phyloP scores from a whole-genome alignment of 2,329 filamentous ascomycete species.

The Mycosphaerella sp. region DNA sequence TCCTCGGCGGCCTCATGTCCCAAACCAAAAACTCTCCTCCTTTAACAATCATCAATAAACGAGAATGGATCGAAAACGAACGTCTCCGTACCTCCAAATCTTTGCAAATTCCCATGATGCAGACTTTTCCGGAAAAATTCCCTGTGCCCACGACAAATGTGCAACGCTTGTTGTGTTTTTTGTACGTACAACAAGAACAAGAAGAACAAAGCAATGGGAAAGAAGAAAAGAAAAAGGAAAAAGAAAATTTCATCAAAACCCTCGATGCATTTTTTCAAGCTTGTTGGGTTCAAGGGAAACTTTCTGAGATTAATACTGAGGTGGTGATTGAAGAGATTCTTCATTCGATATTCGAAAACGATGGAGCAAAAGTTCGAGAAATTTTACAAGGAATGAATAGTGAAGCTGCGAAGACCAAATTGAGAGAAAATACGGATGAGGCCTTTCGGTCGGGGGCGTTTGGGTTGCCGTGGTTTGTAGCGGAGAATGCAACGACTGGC shows the following conservation, averaged over 20 bases:
- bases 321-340: constrained; percentile 43
- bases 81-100: constrained; percentile 45
- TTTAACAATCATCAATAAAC: constrained; percentile 55
- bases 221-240: too few relatives aligned
- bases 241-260: too few relatives aligned
- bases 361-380: constrained; percentile 36
- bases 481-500: constrained; percentile 44
- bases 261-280: constrained; percentile 42
- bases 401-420: constrained; percentile 42
- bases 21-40: constrained; percentile 49
- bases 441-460: constrained; percentile 52
- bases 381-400: constrained; percentile 33
- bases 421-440: constrained; percentile 46
- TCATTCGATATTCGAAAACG: constrained; percentile 35
- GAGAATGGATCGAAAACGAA: constrained; percentile 50
- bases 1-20: constrained; percentile 56
- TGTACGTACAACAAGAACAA: constrained; percentile 31
- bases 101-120: constrained; percentile 50
- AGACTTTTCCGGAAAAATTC: constrained; percentile 44
- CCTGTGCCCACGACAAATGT: constrained; percentile 47
- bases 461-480: constrained; percentile 55
- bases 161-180: constrained; percentile 48
- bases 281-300: constrained; percentile 45
- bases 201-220: too few relatives aligned
- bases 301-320: constrained; percentile 39